Conservation (phyloP, 139 green algal genomes). For the Chlamydomonas schloesseri region DNA sequence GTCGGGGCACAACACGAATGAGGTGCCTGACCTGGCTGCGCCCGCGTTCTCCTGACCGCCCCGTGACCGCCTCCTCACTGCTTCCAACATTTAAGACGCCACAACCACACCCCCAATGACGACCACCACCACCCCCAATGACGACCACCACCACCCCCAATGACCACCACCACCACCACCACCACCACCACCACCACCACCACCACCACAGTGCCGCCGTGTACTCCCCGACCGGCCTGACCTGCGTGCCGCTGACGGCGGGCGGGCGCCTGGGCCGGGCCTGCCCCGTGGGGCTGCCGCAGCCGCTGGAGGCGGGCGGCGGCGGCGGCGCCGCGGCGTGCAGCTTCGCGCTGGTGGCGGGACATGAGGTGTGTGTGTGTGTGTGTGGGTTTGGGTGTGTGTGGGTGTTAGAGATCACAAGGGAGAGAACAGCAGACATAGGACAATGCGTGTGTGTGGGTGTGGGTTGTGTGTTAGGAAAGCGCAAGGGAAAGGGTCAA, state of each 20-base stretch:
- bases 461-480: too few species aligned
- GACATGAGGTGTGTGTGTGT: background rate
- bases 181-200: background rate
- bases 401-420: background rate
- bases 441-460: background rate
- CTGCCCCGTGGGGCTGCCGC: slow-evolving; percentile 31
- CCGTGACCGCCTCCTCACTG: too few species aligned
- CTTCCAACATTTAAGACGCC: too few species aligned
- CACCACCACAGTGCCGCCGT: background rate
- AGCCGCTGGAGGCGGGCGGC: slow-evolving; percentile 32
- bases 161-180: too few species aligned
- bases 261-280: background rate
- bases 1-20: too few species aligned
- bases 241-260: slow-evolving; percentile 26
- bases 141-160: too few species aligned
- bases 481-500: too few species aligned
- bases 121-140: too few species aligned
- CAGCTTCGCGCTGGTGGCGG: slow-evolving; percentile 12
- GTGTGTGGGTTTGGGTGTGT: background rate
- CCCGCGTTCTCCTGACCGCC: too few species aligned
- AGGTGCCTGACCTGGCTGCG: too few species aligned
- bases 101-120: too few species aligned
- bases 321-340: background rate
- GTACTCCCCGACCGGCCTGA: slow-evolving; percentile 11
- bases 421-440: background rate